Percentiles rank a stretch among this genome's conserved stretches.
Conservation (phyloP, 1,284 basidiomycete genomes). For the Porphyrellus sp. region DNA sequence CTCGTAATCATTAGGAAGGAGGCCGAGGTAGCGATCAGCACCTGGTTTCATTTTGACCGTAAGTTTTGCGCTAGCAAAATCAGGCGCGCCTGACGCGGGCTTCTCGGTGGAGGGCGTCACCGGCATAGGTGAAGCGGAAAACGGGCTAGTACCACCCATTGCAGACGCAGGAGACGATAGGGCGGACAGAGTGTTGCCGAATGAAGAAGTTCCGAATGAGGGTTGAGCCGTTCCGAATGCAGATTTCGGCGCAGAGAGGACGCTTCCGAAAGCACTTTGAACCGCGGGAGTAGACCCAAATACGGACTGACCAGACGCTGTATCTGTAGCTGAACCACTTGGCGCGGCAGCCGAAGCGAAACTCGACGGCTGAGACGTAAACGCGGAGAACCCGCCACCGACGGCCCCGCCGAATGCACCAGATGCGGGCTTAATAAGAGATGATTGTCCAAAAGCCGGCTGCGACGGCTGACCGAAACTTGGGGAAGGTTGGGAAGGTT, state of each 20-base stretch:
- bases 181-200: constrained; percentile 14
- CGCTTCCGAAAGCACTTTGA: constrained; percentile 30
- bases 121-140: constrained; percentile 27
- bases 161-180: constrained; percentile 20
- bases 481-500: constrained; percentile 32
- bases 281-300: constrained; percentile 32
- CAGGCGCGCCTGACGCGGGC: constrained; percentile 35
- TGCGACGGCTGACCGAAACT: constrained; percentile 40
- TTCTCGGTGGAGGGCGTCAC: constrained; percentile 27
- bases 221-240: constrained; percentile 31
- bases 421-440: constrained; percentile 30
- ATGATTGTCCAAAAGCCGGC: constrained; percentile 37
- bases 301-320: constrained; percentile 22
- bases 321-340: constrained; percentile 10
- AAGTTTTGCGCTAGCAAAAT: constrained; percentile 43
- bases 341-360: constrained; percentile 24
- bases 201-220: constrained; percentile 15
- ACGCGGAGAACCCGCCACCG: constrained; percentile 38
- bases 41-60: constrained; percentile 42
- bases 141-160: constrained; percentile 23
- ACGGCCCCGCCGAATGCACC: constrained; percentile 35
- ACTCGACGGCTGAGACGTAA: constrained; percentile 32
- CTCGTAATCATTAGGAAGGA: constrained; percentile 59
- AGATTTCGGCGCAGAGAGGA: constrained; percentile 24
- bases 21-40: constrained; percentile 52